Conservation (phyloP, 495 filamentous ascomycete genomes). For the Platismatia glauca region DNA sequence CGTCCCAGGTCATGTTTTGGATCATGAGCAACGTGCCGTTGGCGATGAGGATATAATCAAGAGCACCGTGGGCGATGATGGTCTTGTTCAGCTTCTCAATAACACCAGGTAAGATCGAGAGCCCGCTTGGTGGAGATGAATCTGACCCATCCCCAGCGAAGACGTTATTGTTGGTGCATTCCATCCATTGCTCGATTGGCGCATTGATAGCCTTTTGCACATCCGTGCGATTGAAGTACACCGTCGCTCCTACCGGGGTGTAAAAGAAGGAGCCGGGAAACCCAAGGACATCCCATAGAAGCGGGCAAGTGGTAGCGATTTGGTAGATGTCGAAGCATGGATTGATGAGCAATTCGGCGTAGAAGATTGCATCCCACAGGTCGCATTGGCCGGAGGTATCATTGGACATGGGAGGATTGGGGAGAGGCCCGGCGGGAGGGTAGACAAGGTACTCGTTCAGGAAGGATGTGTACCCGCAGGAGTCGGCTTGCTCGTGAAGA, state of each 20-base stretch:
- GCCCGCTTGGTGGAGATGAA: slow-evolving; percentile 38
- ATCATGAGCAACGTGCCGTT: slow-evolving; percentile 62
- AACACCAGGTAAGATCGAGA: slow-evolving; percentile 54
- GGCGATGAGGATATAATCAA: slow-evolving; percentile 52
- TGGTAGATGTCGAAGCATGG: slow-evolving; percentile 79
- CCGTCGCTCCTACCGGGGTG: slow-evolving; percentile 42
- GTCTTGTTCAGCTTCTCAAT: slow-evolving; percentile 63
- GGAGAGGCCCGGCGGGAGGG: slow-evolving; percentile 55
- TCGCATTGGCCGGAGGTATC: slow-evolving; percentile 39
- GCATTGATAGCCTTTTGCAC: slow-evolving; percentile 69
- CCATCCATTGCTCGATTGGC: slow-evolving; percentile 50
- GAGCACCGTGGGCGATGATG: slow-evolving; percentile 58
- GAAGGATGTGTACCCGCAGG: slow-evolving; percentile 60
- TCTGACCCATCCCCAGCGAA: slow-evolving; percentile 43
- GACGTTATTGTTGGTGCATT: slow-evolving; percentile 46
- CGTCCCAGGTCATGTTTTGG: slow-evolving; percentile 82
- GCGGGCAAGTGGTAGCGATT: slow-evolving; percentile 63
- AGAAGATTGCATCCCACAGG: slow-evolving; percentile 47
- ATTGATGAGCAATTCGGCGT: slow-evolving; percentile 52
- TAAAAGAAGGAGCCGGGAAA: slow-evolving; percentile 52
- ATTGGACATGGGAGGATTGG: slow-evolving; percentile 30
- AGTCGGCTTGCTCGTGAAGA: slow-evolving; percentile 45
- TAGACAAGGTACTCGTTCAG: slow-evolving; percentile 53
- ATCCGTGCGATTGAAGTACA: slow-evolving; percentile 73
- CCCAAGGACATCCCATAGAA: slow-evolving; percentile 64